Conservation (phyloP, 371 early-diverging fungal genomes). For the Mucor ambiguus region DNA sequence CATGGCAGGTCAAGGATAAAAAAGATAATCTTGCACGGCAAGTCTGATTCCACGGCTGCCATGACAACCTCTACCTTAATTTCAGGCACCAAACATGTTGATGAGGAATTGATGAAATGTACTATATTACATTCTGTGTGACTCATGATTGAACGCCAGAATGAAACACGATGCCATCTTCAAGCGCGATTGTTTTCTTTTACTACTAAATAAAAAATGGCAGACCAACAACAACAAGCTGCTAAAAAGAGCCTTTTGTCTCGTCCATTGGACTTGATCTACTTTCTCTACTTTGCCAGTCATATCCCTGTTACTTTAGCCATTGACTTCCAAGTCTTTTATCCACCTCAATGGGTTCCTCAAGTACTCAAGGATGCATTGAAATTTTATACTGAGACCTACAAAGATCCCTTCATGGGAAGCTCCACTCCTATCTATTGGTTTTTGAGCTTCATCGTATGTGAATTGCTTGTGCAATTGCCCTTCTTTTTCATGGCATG, state of each 20-base stretch:
- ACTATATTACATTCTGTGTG: neutral
- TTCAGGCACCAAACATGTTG: neutral
- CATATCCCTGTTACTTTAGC: constrained; percentile 64
- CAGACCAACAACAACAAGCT: neutral
- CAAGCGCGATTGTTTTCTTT: neutral
- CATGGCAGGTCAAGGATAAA: neutral
- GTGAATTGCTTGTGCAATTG: constrained; percentile 65
- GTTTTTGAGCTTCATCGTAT: constrained; percentile 57
- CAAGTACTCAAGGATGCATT: constrained; percentile 38
- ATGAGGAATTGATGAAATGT: neutral
- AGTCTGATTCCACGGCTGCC: neutral
- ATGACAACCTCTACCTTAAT: neutral
- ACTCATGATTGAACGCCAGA: neutral
- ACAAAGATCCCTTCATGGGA: constrained; percentile 65
- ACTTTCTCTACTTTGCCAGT: constrained; percentile 57
- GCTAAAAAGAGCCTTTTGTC: constrained; percentile 18
- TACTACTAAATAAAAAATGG: neutral
- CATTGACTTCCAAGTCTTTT: constrained; percentile 54
- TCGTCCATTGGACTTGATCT: constrained; percentile 54
- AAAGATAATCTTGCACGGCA: neutral
- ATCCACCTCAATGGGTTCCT: constrained; percentile 44
- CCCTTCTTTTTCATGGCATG: constrained; percentile 70
- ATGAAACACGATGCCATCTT: neutral
- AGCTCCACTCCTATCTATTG: constrained; percentile 41
- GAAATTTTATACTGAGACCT: constrained; percentile 36